These are phyloP conservation scores for Mycena indigotica DNA, from an alignment of 768 basidiomycete genomes.

Conservation along the genomic window DNA sequence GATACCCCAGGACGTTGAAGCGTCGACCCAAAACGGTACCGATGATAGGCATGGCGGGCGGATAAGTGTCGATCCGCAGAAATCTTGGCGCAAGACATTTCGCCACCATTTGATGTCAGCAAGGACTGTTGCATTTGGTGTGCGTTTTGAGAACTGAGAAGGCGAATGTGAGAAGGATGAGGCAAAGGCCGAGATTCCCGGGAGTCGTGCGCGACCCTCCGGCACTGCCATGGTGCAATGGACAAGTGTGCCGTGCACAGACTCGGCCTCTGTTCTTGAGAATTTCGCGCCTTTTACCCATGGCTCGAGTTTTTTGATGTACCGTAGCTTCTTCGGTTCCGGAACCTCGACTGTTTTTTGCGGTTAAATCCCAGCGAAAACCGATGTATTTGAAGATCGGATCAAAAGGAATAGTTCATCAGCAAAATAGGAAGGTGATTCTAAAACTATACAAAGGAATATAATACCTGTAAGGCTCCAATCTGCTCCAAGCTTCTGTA, in stretches of 20 bases:
- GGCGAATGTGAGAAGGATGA: no score
- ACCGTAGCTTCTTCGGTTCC: constrained; percentile 30
- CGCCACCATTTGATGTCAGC: neutral
- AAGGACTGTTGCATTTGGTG: neutral
- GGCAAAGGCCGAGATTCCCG: constrained; percentile 30
- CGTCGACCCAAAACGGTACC: no score
- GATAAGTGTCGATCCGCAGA: neutral
- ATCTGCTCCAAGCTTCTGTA: neutral
- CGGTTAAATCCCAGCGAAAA: constrained; percentile 37
- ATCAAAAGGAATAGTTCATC: constrained; percentile 28
- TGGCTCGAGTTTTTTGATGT: constrained; percentile 26
- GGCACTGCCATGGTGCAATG: constrained; percentile 37
- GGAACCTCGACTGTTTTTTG: constrained; percentile 35
- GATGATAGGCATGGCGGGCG: constrained; percentile 14
- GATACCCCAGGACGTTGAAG: no score
- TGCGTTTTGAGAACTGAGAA: neutral
- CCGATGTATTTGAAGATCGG: constrained; percentile 38
- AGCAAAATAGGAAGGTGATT: neutral
- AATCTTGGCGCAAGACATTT: neutral
- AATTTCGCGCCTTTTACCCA: constrained; percentile 22
- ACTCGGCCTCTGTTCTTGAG: constrained; percentile 25
- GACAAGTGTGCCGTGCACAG: constrained; percentile 36
- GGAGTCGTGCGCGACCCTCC: constrained; percentile 31
- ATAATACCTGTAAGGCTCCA: neutral
- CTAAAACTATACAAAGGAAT: neutral